Conservation (phyloP, 192 early-diverging fungal species). For the Coemansia sp. region DNA sequence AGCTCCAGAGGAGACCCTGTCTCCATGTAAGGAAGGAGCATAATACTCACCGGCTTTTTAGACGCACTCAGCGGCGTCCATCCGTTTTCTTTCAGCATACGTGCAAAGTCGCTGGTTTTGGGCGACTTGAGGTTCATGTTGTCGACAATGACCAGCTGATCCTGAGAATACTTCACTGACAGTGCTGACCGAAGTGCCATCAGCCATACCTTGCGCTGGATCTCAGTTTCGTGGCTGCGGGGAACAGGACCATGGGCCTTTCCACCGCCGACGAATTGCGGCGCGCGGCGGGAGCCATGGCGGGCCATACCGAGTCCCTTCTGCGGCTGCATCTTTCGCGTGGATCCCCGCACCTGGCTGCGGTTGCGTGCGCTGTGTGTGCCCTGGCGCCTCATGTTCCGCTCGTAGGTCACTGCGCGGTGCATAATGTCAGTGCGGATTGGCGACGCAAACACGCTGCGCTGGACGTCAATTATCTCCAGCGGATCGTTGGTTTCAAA, state of each 20-base stretch:
- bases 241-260: slow-evolving; percentile 90
- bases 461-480: slow-evolving; percentile 69
- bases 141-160: slow-evolving; percentile 86
- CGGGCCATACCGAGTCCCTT: slow-evolving; percentile 94
- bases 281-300: slow-evolving; percentile 77
- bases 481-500: slow-evolving; percentile 71
- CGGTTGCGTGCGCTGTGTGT: slow-evolving; percentile 80
- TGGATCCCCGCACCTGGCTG: slow-evolving; percentile 81
- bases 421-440: slow-evolving; percentile 81
- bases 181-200: slow-evolving; percentile 80
- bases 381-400: slow-evolving; percentile 74
- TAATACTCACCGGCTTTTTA: slow-evolving; percentile 18
- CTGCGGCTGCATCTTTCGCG: slow-evolving; percentile 80
- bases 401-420: slow-evolving; percentile 84
- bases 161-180: slow-evolving; percentile 84
- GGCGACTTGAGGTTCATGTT: slow-evolving; percentile 56
- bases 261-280: slow-evolving; percentile 85
- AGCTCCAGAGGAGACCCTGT: slow-evolving; percentile 28
- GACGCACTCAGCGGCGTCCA: slow-evolving; percentile 31
- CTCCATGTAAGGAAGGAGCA: slow-evolving; percentile 44
- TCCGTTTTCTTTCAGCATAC: slow-evolving; percentile 43
- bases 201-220: slow-evolving; percentile 86
- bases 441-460: slow-evolving; percentile 72
- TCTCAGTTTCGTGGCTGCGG: slow-evolving; percentile 74
- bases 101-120: slow-evolving; percentile 60